Evolutionary conservation across 768 basidiomycete genomes (phyloP).

Genomic region (Hypholoma sublateritium): DNA sequence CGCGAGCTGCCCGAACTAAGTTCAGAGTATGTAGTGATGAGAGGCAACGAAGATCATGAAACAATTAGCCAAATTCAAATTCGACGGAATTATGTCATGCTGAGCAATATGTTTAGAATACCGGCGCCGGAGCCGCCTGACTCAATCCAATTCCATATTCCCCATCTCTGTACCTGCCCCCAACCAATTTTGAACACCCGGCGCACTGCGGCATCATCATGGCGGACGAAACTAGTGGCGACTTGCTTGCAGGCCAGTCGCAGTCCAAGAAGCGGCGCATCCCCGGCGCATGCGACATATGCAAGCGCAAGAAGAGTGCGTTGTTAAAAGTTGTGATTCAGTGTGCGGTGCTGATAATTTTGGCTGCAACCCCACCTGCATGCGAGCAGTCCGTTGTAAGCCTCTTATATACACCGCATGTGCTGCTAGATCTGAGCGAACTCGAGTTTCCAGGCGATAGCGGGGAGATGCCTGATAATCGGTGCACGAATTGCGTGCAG

Average conservation of each 20-base stretch:
- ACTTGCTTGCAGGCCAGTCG: slow-evolving; percentile 8
- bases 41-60: neutral
- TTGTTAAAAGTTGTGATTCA: neutral
- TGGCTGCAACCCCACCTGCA: neutral
- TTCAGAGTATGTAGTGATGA: neutral
- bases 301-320: slow-evolving; percentile 71
- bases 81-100: neutral
- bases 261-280: slow-evolving; percentile 56
- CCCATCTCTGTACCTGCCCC: neutral
- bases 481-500: slow-evolving; percentile 63
- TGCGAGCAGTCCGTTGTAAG: slow-evolving; percentile 33
- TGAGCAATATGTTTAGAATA: neutral
- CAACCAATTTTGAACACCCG: neutral
- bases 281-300: slow-evolving; percentile 71
- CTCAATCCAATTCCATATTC: neutral
- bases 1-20: neutral
- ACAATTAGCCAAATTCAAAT: neutral
- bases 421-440: slow-evolving; percentile 3
- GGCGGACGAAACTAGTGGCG: neutral
- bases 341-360: neutral
- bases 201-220: neutral
- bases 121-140: neutral
- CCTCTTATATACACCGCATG: neutral
- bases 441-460: slow-evolving; percentile 55
- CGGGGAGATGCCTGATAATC: slow-evolving; percentile 59